Conservation (phyloP, 805 yeast species). For the Spathaspora gorwiae region DNA sequence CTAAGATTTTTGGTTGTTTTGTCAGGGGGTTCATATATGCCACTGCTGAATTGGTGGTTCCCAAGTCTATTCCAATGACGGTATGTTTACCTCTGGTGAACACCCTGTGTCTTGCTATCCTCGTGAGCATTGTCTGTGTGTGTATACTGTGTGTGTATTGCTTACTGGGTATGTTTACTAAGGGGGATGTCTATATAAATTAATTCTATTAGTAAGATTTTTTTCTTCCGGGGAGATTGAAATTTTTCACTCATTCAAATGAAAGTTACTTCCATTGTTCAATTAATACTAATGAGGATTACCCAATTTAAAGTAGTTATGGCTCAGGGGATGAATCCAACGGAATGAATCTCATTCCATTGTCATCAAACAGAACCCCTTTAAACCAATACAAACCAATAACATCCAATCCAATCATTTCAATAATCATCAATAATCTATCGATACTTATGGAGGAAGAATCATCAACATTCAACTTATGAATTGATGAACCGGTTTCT, state of each 20-base stretch:
- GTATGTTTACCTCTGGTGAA: constrained; percentile 16
- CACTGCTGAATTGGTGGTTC: constrained; percentile 84
- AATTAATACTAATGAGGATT: too few relatives aligned
- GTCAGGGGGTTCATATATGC: constrained; percentile 58
- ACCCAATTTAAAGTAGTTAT: too few relatives aligned
- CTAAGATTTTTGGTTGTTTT: constrained; percentile 58
- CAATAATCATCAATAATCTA: neutral
- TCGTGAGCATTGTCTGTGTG: neutral
- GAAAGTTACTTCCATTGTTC: too few relatives aligned
- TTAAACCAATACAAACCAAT: constrained; percentile 9
- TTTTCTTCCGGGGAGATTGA: neutral
- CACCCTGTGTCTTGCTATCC: neutral
- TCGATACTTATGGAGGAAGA: neutral
- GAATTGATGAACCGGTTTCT: neutral
- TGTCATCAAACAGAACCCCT: constrained; percentile 1
- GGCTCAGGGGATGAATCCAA: too few relatives aligned
- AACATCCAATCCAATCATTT: constrained; percentile 9
- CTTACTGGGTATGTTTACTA: too few relatives aligned
- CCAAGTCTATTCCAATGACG: constrained; percentile 78
- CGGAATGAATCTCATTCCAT: neutral
- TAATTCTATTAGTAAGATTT: too few relatives aligned
- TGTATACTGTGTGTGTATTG: neutral
- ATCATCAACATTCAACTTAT: neutral
- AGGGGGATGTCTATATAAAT: neutral
- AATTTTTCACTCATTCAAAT: too few relatives aligned